A percentile compares a stretch with the other conserved stretches of the same genome.
phyloP scores from a whole-genome alignment of 2,329 filamentous ascomycete species.

The Apiospora pterosperma region DNA sequence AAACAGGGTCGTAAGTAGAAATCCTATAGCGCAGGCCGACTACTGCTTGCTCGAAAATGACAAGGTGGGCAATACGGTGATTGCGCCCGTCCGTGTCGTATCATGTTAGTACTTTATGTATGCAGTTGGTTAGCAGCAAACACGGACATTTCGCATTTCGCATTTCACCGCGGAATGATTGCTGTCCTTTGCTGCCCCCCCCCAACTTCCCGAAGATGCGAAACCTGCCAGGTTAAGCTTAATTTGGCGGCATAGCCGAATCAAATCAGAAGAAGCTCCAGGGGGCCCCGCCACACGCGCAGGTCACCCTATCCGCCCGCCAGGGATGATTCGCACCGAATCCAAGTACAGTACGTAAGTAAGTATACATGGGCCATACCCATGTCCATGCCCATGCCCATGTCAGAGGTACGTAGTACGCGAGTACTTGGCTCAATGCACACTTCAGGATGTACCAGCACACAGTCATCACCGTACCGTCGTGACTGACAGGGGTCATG shows the following conservation, averaged over 20 bases:
- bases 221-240: conserved; percentile 11
- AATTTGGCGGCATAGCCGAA: conserved; percentile 11
- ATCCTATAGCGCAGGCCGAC: not conserved
- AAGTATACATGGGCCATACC: not conserved
- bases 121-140: not conserved
- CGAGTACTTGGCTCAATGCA: not conserved
- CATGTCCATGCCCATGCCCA: too few relatives aligned
- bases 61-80: not conserved
- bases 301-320: not conserved
- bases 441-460: not conserved
- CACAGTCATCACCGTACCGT: not conserved
- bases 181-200: not conserved
- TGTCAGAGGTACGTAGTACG: not conserved
- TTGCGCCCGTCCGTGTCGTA: not conserved
- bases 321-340: conserved; percentile 4
- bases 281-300: not conserved
- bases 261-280: conserved; percentile 9
- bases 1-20: not conserved
- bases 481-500: not conserved
- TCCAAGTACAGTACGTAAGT: too few relatives aligned
- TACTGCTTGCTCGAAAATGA: not conserved
- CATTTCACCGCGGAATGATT: not conserved
- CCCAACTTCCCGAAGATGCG: conserved; percentile 4
- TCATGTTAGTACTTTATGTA: too few relatives aligned
- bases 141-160: not conserved